A percentile compares a stretch with the other conserved stretches of the same genome.
Conservation (phyloP, 2,329 filamentous ascomycete genomes). For the Stagonosporopsis rhizophila region DNA sequence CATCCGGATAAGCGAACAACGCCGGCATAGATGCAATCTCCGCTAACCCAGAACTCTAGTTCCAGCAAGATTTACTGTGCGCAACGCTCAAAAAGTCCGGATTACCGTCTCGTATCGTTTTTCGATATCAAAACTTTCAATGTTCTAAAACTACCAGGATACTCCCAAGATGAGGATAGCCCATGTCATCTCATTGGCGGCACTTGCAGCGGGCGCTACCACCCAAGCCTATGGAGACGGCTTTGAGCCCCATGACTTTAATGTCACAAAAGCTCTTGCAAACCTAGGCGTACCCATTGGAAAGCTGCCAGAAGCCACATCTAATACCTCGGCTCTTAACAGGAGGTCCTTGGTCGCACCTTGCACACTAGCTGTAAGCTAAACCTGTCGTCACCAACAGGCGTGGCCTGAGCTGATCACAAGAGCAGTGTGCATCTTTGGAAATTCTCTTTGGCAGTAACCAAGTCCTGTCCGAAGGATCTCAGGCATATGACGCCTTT, state of each 20-base stretch:
- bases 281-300: conserved; percentile 28
- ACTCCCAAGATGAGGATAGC: neutral
- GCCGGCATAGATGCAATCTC: too few species aligned
- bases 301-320: conserved; percentile 21
- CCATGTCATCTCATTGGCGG: neutral
- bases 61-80: too few species aligned
- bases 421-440: conserved; percentile 31
- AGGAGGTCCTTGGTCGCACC: conserved; percentile 7
- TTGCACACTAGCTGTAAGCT: conserved; percentile 34
- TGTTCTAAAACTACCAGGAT: neutral
- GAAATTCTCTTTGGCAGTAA: conserved; percentile 29
- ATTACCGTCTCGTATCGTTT: neutral
- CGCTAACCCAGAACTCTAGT: too few species aligned
- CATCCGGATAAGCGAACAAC: too few species aligned
- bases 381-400: neutral
- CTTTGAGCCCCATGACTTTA: conserved; percentile 30
- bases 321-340: conserved; percentile 7
- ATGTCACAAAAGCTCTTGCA: conserved; percentile 29
- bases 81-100: too few species aligned
- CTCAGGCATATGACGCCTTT: conserved; percentile 30
- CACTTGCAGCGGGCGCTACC: neutral
- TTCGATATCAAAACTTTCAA: neutral
- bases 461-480: conserved; percentile 23
- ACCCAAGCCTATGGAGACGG: conserved; percentile 12
- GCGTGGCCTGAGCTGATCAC: neutral